These are phyloP conservation scores for Picea abies DNA, from an alignment of 83 land plant species.

Conservation along the genomic window DNA sequence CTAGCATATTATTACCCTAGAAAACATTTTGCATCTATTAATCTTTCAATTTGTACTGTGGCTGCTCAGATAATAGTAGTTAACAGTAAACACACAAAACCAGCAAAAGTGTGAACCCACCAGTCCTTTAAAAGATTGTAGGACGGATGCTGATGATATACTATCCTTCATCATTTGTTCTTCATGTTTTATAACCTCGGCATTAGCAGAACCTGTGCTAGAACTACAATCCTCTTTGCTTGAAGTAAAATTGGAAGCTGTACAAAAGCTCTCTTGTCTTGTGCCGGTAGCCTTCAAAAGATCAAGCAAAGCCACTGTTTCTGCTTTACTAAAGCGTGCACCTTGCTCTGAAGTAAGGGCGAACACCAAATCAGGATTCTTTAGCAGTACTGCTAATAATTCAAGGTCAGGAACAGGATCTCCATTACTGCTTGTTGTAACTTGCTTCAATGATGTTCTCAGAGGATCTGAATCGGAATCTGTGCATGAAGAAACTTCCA, in stretches of 20 bases:
- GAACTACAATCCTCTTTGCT: not conserved
- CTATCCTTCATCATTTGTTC: constrained; percentile 10
- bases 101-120: constrained; percentile 13
- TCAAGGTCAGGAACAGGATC: constrained; percentile 62
- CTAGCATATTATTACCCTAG: not conserved
- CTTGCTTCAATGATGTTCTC: constrained; percentile 6
- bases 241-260: constrained; percentile 7
- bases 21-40: not conserved
- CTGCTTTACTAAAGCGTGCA: constrained; percentile 26
- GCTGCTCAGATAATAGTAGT: not conserved
- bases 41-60: not conserved
- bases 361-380: constrained; percentile 80
- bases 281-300: constrained; percentile 44
- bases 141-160: constrained; percentile 6
- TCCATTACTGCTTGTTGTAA: constrained; percentile 8
- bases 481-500: not conserved
- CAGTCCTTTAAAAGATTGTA: constrained; percentile 14
- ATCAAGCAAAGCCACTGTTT: constrained; percentile 51
- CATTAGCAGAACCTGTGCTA: constrained; percentile 13
- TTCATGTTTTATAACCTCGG: constrained; percentile 11
- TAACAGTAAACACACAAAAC: not conserved
- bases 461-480: constrained; percentile 17
- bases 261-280: constrained; percentile 8
- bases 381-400: constrained; percentile 72
- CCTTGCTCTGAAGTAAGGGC: constrained; percentile 70